These are phyloP conservation scores for Lojkania enalia DNA, from an alignment of 2,329 filamentous ascomycete genomes.

Conservation along the genomic window DNA sequence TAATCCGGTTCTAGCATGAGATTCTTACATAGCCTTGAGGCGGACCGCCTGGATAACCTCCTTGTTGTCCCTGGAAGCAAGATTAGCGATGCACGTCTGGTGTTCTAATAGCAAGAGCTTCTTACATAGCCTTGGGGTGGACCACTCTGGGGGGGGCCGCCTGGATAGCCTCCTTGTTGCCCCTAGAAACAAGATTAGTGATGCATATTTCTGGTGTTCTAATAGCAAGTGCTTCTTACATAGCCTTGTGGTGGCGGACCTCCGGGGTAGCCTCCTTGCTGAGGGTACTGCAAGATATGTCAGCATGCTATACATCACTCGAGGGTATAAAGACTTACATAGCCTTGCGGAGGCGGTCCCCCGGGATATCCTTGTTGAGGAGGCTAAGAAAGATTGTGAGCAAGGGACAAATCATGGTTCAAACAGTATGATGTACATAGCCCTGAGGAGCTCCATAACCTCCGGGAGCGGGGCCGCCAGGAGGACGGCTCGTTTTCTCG, in stretches of 20 bases:
- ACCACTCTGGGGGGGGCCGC: constrained; percentile 20
- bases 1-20: constrained; percentile 17
- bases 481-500: constrained; percentile 55
- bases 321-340: too few species aligned
- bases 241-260: too few species aligned
- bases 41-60: background rate
- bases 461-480: constrained; percentile 17
- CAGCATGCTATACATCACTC: too few species aligned
- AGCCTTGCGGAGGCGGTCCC: constrained; percentile 17
- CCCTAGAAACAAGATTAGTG: too few species aligned
- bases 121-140: constrained; percentile 31
- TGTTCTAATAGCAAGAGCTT: too few species aligned
- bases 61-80: constrained; percentile 15
- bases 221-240: too few species aligned
- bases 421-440: background rate
- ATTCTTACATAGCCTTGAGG: constrained; percentile 16
- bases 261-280: too few species aligned
- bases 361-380: constrained; percentile 22
- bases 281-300: too few species aligned
- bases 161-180: too few species aligned
- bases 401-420: constrained; percentile 21
- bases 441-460: constrained; percentile 16
- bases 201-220: too few species aligned
- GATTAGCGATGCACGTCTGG: too few species aligned
- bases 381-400: constrained; percentile 30